Evolutionary conservation across 2,329 filamentous ascomycete genomes (phyloP).

Genomic region (Aspergillus awamori): DNA sequence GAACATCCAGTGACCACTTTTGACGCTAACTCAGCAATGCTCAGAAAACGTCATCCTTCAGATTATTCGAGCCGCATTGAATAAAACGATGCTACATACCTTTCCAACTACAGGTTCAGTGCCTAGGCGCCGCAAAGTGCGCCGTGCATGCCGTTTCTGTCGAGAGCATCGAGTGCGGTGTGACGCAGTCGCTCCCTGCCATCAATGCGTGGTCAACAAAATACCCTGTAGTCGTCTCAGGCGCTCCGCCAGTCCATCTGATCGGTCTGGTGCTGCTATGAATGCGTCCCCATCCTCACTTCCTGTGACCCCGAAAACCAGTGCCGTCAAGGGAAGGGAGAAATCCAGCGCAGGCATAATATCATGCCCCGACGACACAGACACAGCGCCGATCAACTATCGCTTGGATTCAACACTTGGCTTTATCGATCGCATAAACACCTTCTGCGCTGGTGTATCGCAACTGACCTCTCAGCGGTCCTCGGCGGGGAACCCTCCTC

Average conservation of each 20-base stretch:
- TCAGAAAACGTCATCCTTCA: no score
- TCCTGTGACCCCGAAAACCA: no score
- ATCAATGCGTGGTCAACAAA: conserved; percentile 24
- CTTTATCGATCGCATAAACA: conserved; percentile 22
- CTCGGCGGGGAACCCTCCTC: neutral
- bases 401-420: conserved; percentile 19
- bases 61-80: no score
- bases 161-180: conserved; percentile 27
- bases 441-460: conserved; percentile 19
- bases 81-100: no score
- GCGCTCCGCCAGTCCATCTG: neutral
- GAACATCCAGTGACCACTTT: no score
- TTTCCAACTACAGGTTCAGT: no score
- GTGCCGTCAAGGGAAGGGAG: no score
- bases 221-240: conserved; percentile 18
- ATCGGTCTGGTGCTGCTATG: no score
- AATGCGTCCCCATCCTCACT: no score
- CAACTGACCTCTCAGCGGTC: conserved; percentile 11
- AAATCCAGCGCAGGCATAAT: no score
- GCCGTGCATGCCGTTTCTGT: conserved; percentile 27
- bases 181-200: conserved; percentile 22
- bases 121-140: conserved; percentile 18
- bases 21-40: no score
- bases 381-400: neutral
- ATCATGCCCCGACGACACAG: conserved; percentile 5